Percentiles rank a stretch among this genome's conserved stretches.
phyloP scores from a whole-genome alignment of 129 eudicot genomes.

The Lonicera japonica region DNA sequence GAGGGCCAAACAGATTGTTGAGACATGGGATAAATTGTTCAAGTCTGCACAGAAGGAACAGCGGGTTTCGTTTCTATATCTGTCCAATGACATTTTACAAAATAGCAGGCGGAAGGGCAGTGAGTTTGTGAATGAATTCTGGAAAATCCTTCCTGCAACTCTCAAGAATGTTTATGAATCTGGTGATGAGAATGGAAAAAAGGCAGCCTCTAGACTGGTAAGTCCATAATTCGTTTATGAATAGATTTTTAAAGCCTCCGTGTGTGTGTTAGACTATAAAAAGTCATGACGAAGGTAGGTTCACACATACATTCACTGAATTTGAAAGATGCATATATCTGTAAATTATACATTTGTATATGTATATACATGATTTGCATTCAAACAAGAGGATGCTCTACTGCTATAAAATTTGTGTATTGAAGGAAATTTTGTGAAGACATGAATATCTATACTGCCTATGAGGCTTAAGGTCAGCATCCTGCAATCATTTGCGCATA shows the following conservation, averaged over 20 bases:
- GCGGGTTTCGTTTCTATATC: constrained; percentile 61
- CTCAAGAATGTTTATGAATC: constrained; percentile 65
- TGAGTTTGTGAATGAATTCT: constrained; percentile 91
- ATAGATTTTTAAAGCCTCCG: not conserved
- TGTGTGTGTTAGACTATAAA: constrained; percentile 9
- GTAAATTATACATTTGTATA: not conserved
- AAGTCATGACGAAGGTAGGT: not conserved
- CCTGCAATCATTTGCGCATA: too few species aligned
- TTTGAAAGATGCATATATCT: not conserved
- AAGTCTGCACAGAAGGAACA: constrained; percentile 63
- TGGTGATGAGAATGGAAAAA: constrained; percentile 70
- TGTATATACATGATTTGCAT: not conserved
- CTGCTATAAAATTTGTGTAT: not conserved
- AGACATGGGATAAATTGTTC: constrained; percentile 82
- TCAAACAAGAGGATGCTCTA: not conserved
- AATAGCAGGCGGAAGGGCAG: constrained; percentile 92
- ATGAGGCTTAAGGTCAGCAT: too few species aligned
- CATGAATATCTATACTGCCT: too few species aligned
- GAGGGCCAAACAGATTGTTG: constrained; percentile 82
- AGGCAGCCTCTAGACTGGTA: constrained; percentile 81
- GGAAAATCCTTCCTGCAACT: constrained; percentile 88
- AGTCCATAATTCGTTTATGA: constrained; percentile 10
- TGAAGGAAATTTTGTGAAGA: too few species aligned
- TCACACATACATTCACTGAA: not conserved
- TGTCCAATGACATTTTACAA: constrained; percentile 94